Base-by-base conservation (phyloP, 2,329 filamentous ascomycete species). In the Emergomyces africanus region DNA sequence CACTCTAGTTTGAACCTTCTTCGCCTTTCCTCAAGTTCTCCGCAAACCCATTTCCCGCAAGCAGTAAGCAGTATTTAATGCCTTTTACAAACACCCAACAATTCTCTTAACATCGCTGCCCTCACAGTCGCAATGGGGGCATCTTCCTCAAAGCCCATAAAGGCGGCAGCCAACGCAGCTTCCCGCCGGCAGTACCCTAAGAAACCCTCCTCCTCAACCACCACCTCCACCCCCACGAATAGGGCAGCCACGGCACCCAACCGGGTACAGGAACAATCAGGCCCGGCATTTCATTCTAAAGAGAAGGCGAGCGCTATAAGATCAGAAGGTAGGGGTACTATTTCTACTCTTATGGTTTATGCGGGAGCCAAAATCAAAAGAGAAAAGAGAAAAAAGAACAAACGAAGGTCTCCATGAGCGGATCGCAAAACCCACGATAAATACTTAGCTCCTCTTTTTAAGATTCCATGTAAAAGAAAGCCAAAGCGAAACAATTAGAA, bases 181-280 rank as follows among this genome's bases (percentile, higher is more conserved):
- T 72, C 77, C n/a, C 69, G 71, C 30, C 78, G 82, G 57, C 79
- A 82, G 72, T 84, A 83, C 63, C 82, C 81, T 2, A 77, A 77
- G 59, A 73, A 78, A 49, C 67, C 77, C 14, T 70, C 76, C 57
- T 66, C 71, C 39, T 62, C 70, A 37, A 64, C 68, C 56, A 64
- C 50, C 15, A 10, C 18, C 3, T 10, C 50, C 44, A 75, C 75
- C 55, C 72, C 67, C 23, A 74, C 75, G 20, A n/a, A 37, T 23
- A 14, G 18, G 35, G 58, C 55, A 30, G 57, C 59, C 8, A 53
- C 55, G 2, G 41, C 61, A 14, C 18, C 57, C 23, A 46, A 6
- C n/a, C 50, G 30, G 37, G 20, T 23, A 23, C 49, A 49, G 55
- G 53, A 37, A 57, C 56, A 53, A 20, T 6, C 35, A 28, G 70